These are phyloP conservation scores for Aspergillus persii DNA, from an alignment of 2,329 filamentous ascomycete species.

Conservation along the genomic window DNA sequence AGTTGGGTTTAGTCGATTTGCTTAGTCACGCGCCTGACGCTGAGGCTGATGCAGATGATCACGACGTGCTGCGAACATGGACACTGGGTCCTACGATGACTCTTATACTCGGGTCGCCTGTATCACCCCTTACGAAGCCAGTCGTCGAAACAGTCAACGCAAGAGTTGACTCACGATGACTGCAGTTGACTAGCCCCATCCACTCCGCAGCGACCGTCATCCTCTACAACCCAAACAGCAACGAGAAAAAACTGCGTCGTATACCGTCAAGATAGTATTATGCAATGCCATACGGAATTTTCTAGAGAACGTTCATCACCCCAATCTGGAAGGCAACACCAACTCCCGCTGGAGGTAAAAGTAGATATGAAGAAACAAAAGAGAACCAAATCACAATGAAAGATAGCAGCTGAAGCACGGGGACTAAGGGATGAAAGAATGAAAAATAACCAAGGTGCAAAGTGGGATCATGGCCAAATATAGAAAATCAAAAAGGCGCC, in stretches of 20 bases:
- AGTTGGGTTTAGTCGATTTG: slow-evolving; percentile 13
- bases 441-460: neutral
- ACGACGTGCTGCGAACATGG: too few relatives aligned
- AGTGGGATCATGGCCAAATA: neutral
- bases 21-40: slow-evolving; percentile 16
- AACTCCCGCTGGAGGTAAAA: slow-evolving; percentile 36
- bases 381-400: slow-evolving; percentile 11
- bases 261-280: slow-evolving; percentile 4
- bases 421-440: neutral
- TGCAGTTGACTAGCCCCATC: neutral
- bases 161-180: neutral
- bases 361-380: slow-evolving; percentile 15
- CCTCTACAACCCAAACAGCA: neutral
- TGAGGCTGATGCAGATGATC: too few relatives aligned
- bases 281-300: slow-evolving; percentile 11
- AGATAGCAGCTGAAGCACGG: neutral
- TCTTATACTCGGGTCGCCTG: too few relatives aligned
- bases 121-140: too few relatives aligned
- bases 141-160: too few relatives aligned
- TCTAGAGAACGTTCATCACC: slow-evolving; percentile 15
- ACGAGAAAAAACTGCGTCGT: neutral
- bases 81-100: too few relatives aligned
- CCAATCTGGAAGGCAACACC: slow-evolving; percentile 25
- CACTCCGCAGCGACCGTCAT: neutral
- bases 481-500: slow-evolving; percentile 20